Evolutionary conservation across 495 filamentous ascomycete species (phyloP), one percentile per base, ranked within the genome.

Genomic region (Tuber melanosporum): DNA sequence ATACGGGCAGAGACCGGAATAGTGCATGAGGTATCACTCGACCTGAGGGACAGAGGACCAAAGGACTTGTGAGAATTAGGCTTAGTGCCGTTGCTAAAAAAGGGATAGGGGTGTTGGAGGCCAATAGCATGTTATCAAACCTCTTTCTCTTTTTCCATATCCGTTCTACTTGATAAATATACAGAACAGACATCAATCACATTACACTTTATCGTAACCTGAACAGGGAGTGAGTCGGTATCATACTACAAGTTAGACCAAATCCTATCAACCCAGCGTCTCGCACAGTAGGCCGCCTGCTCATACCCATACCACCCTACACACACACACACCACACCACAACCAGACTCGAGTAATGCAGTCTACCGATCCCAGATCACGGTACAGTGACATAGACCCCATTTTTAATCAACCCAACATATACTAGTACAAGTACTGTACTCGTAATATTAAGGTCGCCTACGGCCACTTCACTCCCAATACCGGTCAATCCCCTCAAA

Each of bases 21-120:
- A 66, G 14, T 66, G 26, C 57, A 66, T 66, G 32, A 36, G 57
- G 57, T 36, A 66, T 66, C 57, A 66, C 57, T 66, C 57, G 57
- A 36, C 26, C 26, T 12, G 3, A 32, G 12, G 57, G 26, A 17
- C 12, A 0, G 3, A 66, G 26, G 14, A 17, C 0, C n/a, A 66
- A 36, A 36, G 26, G 26, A 8, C 22, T 0, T 0, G 6, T 66
- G 0, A 4, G 26, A 66, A 66, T 19, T 10, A 66, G 12, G 12
- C 14, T 2, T 19, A 19, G 32, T 66, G 22, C 9, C 7, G 3
- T 32, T 19, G 57, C 26, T 14, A 4, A 17, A 17, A 26, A 26
- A 12, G 26, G 26, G n/a, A 15, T 0, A 26, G 22, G 22, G 52
- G 10, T 32, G 32, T 32, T 15, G 52, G 12, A 32, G 12, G 7